Evolutionary conservation across 306 rosid species (phyloP), one percentile per base, ranked within the genome.

Genomic region (Mimosa bimucronata): DNA sequence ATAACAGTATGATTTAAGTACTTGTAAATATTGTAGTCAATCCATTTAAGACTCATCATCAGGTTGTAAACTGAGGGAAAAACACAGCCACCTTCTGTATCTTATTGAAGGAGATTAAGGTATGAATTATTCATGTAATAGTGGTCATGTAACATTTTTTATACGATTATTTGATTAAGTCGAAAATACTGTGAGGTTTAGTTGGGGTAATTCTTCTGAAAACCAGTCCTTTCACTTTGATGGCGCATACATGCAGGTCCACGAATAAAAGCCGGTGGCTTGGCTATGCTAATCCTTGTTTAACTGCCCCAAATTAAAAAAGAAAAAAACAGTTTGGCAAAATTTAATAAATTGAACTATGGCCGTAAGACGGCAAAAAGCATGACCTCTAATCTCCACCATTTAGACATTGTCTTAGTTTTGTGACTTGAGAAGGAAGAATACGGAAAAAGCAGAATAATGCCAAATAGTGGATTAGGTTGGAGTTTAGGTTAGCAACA

Each of bases 341-440:
- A 48, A 55, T 71, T 13, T 9, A 42, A 9, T 42, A 42, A 19
- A 44, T 29, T 28, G 73, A 79, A 9, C 16, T 65, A 44, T 61
- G 60, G 15, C 30, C 28, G 14, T 12, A 44, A 11, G 16, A 44
- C 50, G 50, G 50, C 9, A 21, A n/a, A 55, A n/a, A 23, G 62
- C 14, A n/a, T 3, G 7, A 5, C 9, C 68, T 14, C 16, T 16
- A 1, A 1, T 30, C 12, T 7, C 7, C 28, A 34, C 44, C 53
- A n/a, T 53, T 53, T 53, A 6, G 61, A 6, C 25, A 53, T 13
- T 34, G 15, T 41, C 44, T 29, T 55, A n/a, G 30, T n/a, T 66
- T 16, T 60, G 12, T 12, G 65, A 57, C 28, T 70, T 76, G 73
- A 31, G 76, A 70, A 31, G 38, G 19, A 71, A 40, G 78, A 77